Base-by-base conservation (phyloP, 2,329 filamentous ascomycete genomes). In the Fusarium xylarioides region DNA sequence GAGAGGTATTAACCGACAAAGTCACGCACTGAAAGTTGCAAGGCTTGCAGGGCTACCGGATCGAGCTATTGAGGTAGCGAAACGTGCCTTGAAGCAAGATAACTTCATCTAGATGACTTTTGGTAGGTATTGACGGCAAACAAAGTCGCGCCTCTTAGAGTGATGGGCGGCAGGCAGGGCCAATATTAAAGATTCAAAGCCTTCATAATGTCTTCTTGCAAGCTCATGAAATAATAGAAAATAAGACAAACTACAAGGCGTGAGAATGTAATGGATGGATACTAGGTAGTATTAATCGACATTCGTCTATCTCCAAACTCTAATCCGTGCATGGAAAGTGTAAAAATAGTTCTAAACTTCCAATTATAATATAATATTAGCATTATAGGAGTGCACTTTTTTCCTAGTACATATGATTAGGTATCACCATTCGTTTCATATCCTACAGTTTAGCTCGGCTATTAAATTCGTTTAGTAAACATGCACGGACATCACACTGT, bases 21-120 rank as follows among this genome's bases (percentile, higher is more conserved):
- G 94, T 70, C 96, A 99, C 83, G 96, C 97, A 23, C 85, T 99
- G 67, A 98, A 98, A 79, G 96, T 99, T n/a, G 96, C 96, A 5
- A 88, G 88, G 71, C 84, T 98, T 74, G 97, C 96, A 11, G 95
- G 94, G 3, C 78, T 98, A 76, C 95, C 95, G 1, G 89, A 91
- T 67, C 85, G 87, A 49, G 93, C 92, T 7, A 90, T 98, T 61
- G 83, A 85, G 28, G 85, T 94, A 71, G 95, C 95, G 11, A 85
- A 82, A 57, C 81, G 85, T 42, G 86, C 93, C 14, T 83, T 95
- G 49, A 74, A 76, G 43, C 57, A 66, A 56, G 40, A 73, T 38
- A 35, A 62, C 58, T 62, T 28, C 19, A 46, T 43, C 42, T 46
- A 58, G 49, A 7, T 15, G 9, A 21, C 49, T 52, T 26, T 19